A percentile compares a stretch with the other conserved stretches of the same genome.
Evolutionary conservation across 192 early-diverging fungal species (phyloP).

Genomic region (Nowakowskiella sp.): DNA sequence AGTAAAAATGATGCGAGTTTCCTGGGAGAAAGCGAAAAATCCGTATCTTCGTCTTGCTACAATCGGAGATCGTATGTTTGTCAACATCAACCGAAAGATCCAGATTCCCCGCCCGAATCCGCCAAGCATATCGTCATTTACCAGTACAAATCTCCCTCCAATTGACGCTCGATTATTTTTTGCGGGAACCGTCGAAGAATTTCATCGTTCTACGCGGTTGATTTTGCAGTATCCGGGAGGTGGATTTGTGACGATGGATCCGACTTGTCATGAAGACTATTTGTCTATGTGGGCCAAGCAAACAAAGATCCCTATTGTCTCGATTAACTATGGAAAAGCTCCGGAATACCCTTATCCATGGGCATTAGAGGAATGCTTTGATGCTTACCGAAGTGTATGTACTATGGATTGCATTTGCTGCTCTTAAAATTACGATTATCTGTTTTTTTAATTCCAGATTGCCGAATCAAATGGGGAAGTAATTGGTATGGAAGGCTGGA

Average conservation of each 20-base stretch:
- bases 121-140: constrained; percentile 35
- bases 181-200: constrained; percentile 23
- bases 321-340: constrained; percentile 88
- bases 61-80: constrained; percentile 26
- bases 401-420: no score
- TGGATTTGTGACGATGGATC: constrained; percentile 88
- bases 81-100: constrained; percentile 35
- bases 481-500: constrained; percentile 66
- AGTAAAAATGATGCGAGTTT: constrained; percentile 73
- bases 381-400: constrained; percentile 53
- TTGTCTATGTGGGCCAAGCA: constrained; percentile 69
- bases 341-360: constrained; percentile 94
- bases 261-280: constrained; percentile 79
- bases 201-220: constrained; percentile 16
- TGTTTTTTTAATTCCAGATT: constrained; percentile 26
- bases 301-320: constrained; percentile 64
- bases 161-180: constrained; percentile 38
- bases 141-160: constrained; percentile 13
- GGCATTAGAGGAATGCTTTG: constrained; percentile 85
- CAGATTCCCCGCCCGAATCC: constrained; percentile 28
- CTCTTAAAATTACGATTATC: not conserved
- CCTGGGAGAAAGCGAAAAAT: constrained; percentile 84
- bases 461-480: constrained; percentile 65
- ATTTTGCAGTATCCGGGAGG: constrained; percentile 57
- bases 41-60: constrained; percentile 53